A percentile compares a stretch with the other conserved stretches of the same genome.
phyloP scores from a whole-genome alignment of 2,329 filamentous ascomycete genomes.

The Diplocarpon mali region DNA sequence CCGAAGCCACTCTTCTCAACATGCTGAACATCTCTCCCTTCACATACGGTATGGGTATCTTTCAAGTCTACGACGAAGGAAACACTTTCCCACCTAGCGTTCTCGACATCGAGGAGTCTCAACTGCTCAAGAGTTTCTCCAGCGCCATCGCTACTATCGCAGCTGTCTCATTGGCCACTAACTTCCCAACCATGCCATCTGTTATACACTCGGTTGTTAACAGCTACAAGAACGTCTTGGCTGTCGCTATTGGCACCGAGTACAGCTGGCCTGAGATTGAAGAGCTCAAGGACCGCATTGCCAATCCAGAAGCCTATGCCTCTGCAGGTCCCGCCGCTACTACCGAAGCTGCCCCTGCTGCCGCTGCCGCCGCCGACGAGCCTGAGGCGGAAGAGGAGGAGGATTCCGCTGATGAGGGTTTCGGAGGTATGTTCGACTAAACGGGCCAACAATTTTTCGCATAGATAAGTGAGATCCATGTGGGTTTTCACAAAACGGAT shows the following conservation, averaged over 20 bases:
- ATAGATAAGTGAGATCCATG: constrained; percentile 15
- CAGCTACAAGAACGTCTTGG: constrained; percentile 91
- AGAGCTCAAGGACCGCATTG: constrained; percentile 98
- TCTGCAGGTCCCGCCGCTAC: constrained; percentile 63
- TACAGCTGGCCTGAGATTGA: constrained; percentile 93
- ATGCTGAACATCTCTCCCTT: constrained; percentile 99
- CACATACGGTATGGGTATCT: constrained; percentile 95
- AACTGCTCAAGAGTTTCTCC: constrained; percentile 77
- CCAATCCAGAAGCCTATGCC: constrained; percentile 96
- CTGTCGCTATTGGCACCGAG: constrained; percentile 83
- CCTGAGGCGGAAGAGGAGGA: constrained; percentile 57
- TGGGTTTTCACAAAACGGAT: constrained; percentile 14
- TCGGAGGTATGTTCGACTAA: constrained; percentile 73
- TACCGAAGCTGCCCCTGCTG: constrained; percentile 38
- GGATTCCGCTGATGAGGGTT: constrained; percentile 50
- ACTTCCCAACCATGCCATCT: constrained; percentile 93
- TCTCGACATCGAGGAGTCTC: constrained; percentile 88
- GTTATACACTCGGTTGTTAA: constrained; percentile 96
- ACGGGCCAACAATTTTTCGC: constrained; percentile 14
- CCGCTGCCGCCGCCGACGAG: constrained; percentile 44
- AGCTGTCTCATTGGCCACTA: constrained; percentile 79
- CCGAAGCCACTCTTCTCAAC: constrained; percentile 97
- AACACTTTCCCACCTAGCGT: constrained; percentile 81
- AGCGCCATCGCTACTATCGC: constrained; percentile 79
- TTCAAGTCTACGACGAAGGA: constrained; percentile 95